Evolutionary conservation across 2,329 filamentous ascomycete species (phyloP).

Genomic region (Ploettnerulaceae sp.): DNA sequence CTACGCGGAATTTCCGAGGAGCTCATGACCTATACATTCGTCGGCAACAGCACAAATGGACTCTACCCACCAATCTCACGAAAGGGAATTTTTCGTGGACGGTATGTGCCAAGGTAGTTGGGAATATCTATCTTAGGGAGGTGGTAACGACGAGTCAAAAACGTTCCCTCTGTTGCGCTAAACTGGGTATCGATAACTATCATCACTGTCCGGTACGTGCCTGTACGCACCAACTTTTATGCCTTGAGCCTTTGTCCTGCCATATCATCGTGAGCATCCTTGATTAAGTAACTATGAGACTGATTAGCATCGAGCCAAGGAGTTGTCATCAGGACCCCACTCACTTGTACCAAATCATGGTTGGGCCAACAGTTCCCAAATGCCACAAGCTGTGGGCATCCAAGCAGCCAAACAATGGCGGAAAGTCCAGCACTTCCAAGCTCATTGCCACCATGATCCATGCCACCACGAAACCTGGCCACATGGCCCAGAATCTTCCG

Average conservation of each 20-base stretch:
- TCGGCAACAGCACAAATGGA: no score
- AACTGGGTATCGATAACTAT: background rate
- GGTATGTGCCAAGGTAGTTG: no score
- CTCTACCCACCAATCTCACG: no score
- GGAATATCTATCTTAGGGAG: no score
- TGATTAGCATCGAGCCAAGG: constrained; percentile 9
- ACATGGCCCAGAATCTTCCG: constrained; percentile 73
- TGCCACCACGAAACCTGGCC: constrained; percentile 85
- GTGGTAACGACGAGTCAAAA: no score
- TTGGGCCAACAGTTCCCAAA: constrained; percentile 82
- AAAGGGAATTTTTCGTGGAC: no score
- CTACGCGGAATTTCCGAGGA: no score
- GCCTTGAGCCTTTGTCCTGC: constrained; percentile 68
- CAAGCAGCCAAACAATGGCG: constrained; percentile 73
- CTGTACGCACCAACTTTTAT: constrained; percentile 32
- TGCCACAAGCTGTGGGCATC: constrained; percentile 98
- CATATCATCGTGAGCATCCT: constrained; percentile 79
- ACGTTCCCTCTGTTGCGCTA: no score
- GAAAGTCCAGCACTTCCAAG: constrained; percentile 89
- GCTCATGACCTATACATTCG: no score
- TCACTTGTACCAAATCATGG: constrained; percentile 91
- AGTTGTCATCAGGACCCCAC: constrained; percentile 37
- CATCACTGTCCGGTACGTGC: background rate
- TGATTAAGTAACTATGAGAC: constrained; percentile 69
- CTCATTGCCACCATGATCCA: constrained; percentile 95